Percentiles rank a stretch among this genome's conserved stretches.
phyloP scores from a whole-genome alignment of 495 filamentous ascomycete species.

The Cenococcum geophilum region DNA sequence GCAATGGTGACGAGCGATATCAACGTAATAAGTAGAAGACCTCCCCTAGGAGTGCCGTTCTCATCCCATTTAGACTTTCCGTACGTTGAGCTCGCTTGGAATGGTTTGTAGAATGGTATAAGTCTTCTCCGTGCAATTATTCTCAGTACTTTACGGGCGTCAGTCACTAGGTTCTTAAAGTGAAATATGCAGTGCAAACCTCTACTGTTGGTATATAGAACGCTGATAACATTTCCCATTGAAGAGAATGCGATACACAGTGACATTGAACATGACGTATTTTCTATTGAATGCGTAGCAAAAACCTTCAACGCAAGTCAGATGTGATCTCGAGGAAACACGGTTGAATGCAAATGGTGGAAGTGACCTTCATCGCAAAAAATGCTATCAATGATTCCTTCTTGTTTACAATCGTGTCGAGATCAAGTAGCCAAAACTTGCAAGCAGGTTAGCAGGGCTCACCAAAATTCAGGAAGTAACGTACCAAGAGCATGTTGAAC shows the following conservation, averaged over 20 bases:
- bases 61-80: slow-evolving; percentile 1
- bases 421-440: neutral
- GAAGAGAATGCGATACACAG: neutral
- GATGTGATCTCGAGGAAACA: neutral
- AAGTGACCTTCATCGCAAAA: neutral
- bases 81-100: slow-evolving; percentile 2
- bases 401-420: neutral
- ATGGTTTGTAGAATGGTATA: neutral
- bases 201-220: slow-evolving; percentile 3
- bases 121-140: neutral
- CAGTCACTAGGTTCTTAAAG: neutral
- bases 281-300: neutral
- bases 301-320: neutral
- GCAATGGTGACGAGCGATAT: neutral
- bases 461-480: neutral
- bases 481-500: neutral
- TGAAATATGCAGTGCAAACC: neutral
- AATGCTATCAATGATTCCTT: neutral
- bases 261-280: neutral
- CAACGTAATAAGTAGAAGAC: neutral
- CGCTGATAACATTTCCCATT: neutral
- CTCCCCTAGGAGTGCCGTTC: neutral
- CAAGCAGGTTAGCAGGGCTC: neutral
- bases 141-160: neutral
- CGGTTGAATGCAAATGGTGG: neutral